Percentiles rank a stretch among this genome's conserved stretches.
Conservation (phyloP, 768 basidiomycete species). For the Trametopsis cervina region DNA sequence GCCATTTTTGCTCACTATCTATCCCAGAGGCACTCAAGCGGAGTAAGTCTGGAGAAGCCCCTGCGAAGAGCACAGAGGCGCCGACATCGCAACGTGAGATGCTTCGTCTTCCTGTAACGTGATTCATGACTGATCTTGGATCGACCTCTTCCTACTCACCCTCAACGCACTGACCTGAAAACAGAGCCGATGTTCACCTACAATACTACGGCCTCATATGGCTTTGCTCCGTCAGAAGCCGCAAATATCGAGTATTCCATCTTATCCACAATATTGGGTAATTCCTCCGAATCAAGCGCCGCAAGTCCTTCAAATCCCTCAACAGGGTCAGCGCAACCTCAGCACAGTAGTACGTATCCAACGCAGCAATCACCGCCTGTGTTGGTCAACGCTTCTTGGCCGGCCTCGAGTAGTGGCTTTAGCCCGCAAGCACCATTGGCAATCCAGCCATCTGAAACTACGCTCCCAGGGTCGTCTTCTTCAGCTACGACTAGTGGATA, state of each 20-base stretch:
- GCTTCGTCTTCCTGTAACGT: no score
- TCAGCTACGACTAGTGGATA: slow-evolving; percentile 10
- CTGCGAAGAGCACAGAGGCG: slow-evolving; percentile 18
- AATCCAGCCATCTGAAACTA: slow-evolving; percentile 26
- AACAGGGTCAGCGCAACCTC: slow-evolving; percentile 12
- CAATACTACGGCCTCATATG: slow-evolving; percentile 37
- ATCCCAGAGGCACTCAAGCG: slow-evolving; percentile 35
- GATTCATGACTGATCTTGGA: no score
- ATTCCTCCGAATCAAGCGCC: slow-evolving; percentile 22
- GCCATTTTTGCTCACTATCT: neutral
- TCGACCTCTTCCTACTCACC: slow-evolving; percentile 1
- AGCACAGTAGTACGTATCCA: slow-evolving; percentile 10
- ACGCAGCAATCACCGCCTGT: slow-evolving; percentile 11
- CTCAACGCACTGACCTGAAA: slow-evolving; percentile 28
- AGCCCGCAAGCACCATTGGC: slow-evolving; percentile 25
- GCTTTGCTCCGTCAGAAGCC: slow-evolving; percentile 76
- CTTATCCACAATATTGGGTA: slow-evolving; percentile 81
- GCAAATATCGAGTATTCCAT: slow-evolving; percentile 95
- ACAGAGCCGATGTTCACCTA: slow-evolving; percentile 61
- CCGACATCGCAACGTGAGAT: slow-evolving; percentile 16
- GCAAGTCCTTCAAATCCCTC: slow-evolving; percentile 6
- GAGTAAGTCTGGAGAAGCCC: slow-evolving; percentile 22
- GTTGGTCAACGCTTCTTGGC: slow-evolving; percentile 31
- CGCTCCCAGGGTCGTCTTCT: slow-evolving; percentile 19
- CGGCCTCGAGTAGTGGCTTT: slow-evolving; percentile 16